Conservation (phyloP, 768 basidiomycete species). For the Dentipellis sp. region DNA sequence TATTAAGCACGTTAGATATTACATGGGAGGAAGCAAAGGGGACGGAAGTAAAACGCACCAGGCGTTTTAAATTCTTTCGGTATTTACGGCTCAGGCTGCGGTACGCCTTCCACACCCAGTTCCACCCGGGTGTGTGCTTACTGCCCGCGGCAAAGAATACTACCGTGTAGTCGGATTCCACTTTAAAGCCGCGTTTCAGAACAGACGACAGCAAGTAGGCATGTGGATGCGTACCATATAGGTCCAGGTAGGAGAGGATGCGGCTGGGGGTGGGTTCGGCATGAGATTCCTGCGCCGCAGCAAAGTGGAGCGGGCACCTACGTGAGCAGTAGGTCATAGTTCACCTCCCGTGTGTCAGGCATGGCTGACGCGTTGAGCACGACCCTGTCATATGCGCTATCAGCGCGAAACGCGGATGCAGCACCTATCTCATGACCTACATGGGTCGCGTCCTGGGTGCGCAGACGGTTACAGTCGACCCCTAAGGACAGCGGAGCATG, state of each 20-base stretch:
- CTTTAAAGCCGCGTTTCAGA: constrained; percentile 26
- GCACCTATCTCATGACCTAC: constrained; percentile 28
- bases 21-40: constrained; percentile 6
- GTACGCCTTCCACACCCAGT: constrained; percentile 90
- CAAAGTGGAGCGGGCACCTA: constrained; percentile 20
- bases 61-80: constrained; percentile 77
- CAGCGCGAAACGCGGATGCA: constrained; percentile 6
- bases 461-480: constrained; percentile 3
- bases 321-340: constrained; percentile 71
- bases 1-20: constrained; percentile 21
- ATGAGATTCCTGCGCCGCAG: constrained; percentile 9
- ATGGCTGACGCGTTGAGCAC: constrained; percentile 76
- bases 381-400: constrained; percentile 41
- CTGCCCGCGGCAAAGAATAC: constrained; percentile 82
- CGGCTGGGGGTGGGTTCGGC: constrained; percentile 34
- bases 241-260: constrained; percentile 69
- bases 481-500: neutral
- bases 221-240: constrained; percentile 49
- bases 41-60: constrained; percentile 37
- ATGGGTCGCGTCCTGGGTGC: constrained; percentile 70
- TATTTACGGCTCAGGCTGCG: constrained; percentile 74
- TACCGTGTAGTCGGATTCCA: constrained; percentile 84
- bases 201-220: neutral
- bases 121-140: constrained; percentile 69
- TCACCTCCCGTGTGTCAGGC: constrained; percentile 68